These are phyloP conservation scores for Begonia fuchsioides DNA, from an alignment of 306 rosid genomes.

Conservation along the genomic window DNA sequence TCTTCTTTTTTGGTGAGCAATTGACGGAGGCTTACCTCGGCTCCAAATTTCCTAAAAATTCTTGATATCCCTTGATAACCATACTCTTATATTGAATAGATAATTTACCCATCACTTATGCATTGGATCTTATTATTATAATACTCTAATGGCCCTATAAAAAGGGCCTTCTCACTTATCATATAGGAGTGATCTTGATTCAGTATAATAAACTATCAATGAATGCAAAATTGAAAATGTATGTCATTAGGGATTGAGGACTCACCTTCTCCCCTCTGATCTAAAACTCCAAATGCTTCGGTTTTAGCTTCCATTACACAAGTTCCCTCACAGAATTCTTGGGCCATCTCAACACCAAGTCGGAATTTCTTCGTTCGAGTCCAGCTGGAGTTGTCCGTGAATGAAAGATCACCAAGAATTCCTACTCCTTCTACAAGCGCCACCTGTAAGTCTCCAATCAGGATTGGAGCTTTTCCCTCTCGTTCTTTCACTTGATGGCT, in stretches of 20 bases:
- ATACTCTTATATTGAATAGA: too few relatives aligned
- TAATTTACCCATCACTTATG: too few relatives aligned
- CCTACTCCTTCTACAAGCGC: constrained; percentile 68
- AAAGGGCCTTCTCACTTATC: too few relatives aligned
- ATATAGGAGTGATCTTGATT: too few relatives aligned
- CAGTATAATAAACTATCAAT: too few relatives aligned
- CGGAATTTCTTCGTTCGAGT: constrained; percentile 78
- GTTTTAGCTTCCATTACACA: constrained; percentile 74
- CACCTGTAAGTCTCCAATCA: constrained; percentile 67
- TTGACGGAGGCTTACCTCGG: too few relatives aligned
- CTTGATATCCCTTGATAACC: too few relatives aligned
- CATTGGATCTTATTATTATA: too few relatives aligned
- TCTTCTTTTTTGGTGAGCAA: too few relatives aligned
- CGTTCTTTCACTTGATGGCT: constrained; percentile 67
- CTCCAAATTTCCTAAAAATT: too few relatives aligned
- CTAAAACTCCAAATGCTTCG: constrained; percentile 72
- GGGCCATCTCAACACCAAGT: constrained; percentile 60
- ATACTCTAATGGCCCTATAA: too few relatives aligned
- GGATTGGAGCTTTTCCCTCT: constrained; percentile 74
- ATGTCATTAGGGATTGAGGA: constrained; percentile 6
- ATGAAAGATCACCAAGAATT: constrained; percentile 60
- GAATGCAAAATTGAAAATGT: too few relatives aligned
- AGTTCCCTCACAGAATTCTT: constrained; percentile 45
- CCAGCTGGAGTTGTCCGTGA: constrained; percentile 95
- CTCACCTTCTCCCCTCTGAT: constrained; percentile 96